Base-by-base conservation (phyloP, 768 basidiomycete species). In the Suillus luteus region DNA sequence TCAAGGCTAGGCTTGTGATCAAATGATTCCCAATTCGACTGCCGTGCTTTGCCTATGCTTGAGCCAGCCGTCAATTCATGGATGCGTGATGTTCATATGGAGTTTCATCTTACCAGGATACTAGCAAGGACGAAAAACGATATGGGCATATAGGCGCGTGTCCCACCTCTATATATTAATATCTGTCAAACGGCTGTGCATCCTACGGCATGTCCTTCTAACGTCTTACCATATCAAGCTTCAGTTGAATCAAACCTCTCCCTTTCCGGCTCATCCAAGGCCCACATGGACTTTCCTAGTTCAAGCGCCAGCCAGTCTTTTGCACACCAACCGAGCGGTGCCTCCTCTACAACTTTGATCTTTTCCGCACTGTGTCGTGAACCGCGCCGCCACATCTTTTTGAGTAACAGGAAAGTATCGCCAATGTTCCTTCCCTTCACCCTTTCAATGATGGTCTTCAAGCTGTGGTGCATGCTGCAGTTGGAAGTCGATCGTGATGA, bases 391-490 rank as follows among this genome's bases (percentile, higher is more conserved):
- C 40, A 40, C 6, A 40, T 15, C 11, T 40, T 40, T 40, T 14
- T 14, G 6, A 15, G 15, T 15, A 40, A 40, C 40, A 15, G 40
- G 40, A 15, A 15, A 31, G 40, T 15, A 40, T 40, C 40, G 15
- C 38, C 38, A 38, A 38, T 10, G 14, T 38, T 38, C 12, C 31
- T 31, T 31, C 31, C 31, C 31, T 31, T 31, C 31, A 14, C 38
- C 15, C 37, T 38, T 38, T 9, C 11, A 5, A 14, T 40, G 2
- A 1, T 15, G 5, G n/a, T 0, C 81, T 84, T n/a, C 9, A 75
- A 72, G 55, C 69, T 85, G 31, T 86, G 85, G 85, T 77, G 80
- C 14, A 76, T 79, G 1, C 81, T 86, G 14, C 14, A 15, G 8
- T 66, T 75, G 44, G 3, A n/a, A 11, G 59, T 62, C 19, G 60